Conservation (phyloP, 257 asterid genomes). For the Capsicum chinense region DNA sequence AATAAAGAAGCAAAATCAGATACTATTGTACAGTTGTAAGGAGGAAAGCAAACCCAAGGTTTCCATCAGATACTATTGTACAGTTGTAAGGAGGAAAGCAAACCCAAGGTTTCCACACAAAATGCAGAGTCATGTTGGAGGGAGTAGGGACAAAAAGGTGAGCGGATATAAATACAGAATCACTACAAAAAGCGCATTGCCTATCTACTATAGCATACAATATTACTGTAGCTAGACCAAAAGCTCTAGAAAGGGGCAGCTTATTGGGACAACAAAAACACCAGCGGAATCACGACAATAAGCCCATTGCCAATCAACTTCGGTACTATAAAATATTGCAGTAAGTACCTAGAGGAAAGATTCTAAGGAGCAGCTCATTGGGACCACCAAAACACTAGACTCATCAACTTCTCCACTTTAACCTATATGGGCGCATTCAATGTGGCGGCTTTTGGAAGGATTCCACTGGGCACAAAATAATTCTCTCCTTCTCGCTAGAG, state of each 20-base stretch:
- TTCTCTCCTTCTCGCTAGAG: neutral
- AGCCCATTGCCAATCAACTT: slow-evolving; percentile 13
- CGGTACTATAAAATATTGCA: neutral
- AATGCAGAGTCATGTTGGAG: slow-evolving; percentile 16
- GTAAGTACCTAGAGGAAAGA: neutral
- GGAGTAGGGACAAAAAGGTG: slow-evolving; percentile 7
- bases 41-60: neutral
- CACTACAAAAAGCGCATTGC: slow-evolving; percentile 8
- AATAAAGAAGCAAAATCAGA: slow-evolving; percentile 15
- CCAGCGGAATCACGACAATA: neutral
- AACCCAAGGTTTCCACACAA: neutral
- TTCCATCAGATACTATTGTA: neutral
- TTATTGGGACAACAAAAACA: neutral
- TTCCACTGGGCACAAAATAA: slow-evolving; percentile 3
- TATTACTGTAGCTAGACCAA: neutral
- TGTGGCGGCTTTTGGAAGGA: neutral
- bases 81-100: slow-evolving; percentile 3
- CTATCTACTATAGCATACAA: neutral
- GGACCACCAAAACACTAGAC: slow-evolving; percentile 7
- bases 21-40: neutral
- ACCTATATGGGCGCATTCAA: neutral
- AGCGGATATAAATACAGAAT: neutral
- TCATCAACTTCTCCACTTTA: neutral
- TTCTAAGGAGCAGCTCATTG: neutral
- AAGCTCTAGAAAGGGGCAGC: neutral